Percentiles rank a stretch among this genome's conserved stretches.
Conservation (phyloP, 2,329 filamentous ascomycete species). For the Aspergillus quadricinctus region DNA sequence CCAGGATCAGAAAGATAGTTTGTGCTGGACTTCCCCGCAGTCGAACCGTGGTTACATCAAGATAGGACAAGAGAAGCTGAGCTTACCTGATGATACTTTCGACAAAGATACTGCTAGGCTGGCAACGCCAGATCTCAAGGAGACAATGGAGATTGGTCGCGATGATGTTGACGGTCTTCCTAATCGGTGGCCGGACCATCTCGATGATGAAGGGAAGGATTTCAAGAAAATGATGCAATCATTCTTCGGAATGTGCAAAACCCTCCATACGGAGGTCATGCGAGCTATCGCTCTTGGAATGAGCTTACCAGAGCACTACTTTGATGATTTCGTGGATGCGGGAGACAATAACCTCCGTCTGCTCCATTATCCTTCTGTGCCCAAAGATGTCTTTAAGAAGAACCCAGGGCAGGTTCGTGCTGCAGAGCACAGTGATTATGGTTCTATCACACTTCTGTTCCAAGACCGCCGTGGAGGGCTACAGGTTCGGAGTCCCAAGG, state of each 20-base stretch:
- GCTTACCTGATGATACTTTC: constrained; percentile 49
- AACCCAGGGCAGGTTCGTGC: constrained; percentile 69
- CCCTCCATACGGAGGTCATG: constrained; percentile 74
- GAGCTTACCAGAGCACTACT: constrained; percentile 66
- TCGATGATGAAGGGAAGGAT: constrained; percentile 50
- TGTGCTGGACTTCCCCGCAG: constrained; percentile 68
- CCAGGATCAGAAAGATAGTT: constrained; percentile 57
- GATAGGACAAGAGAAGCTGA: constrained; percentile 68
- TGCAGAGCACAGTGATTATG: constrained; percentile 70
- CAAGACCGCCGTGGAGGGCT: constrained; percentile 55
- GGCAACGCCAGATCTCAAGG: constrained; percentile 51
- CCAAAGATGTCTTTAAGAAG: constrained; percentile 59
- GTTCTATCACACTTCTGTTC: constrained; percentile 50
- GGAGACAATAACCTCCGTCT: constrained; percentile 69
- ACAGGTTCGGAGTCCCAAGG: constrained; percentile 65
- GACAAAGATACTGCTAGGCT: constrained; percentile 58
- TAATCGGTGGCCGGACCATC: constrained; percentile 70
- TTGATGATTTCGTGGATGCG: constrained; percentile 67
- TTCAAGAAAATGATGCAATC: constrained; percentile 70
- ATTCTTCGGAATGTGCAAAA: constrained; percentile 72
- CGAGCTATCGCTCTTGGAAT: constrained; percentile 78
- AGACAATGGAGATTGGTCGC: constrained; percentile 58
- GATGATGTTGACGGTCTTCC: constrained; percentile 59
- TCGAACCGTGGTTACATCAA: constrained; percentile 71
- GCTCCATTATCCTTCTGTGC: constrained; percentile 70